Conservation (phyloP, 2,329 filamentous ascomycete species). For the Fusarium phyllophilum region DNA sequence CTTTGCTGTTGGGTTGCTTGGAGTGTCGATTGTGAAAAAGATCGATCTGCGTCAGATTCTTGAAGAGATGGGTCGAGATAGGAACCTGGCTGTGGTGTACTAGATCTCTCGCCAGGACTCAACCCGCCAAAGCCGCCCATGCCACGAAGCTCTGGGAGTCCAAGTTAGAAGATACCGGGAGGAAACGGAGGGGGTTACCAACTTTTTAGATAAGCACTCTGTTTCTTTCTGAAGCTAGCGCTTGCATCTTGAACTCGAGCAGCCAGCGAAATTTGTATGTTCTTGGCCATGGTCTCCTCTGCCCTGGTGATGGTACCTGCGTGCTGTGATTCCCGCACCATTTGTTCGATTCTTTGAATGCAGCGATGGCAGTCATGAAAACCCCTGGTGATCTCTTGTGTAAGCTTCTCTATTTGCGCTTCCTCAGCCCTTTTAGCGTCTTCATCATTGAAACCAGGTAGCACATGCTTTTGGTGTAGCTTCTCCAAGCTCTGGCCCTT, state of each 20-base stretch:
- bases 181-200: conserved; percentile 27
- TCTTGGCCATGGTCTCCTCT: conserved; percentile 95
- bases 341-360: conserved; percentile 86
- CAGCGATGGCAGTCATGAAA: conserved; percentile 92
- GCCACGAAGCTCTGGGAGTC: conserved; percentile 74
- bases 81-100: conserved; percentile 60
- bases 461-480: conserved; percentile 94
- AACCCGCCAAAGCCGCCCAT: conserved; percentile 69
- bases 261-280: conserved; percentile 92
- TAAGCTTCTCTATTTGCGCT: conserved; percentile 87
- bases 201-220: conserved; percentile 97
- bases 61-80: conserved; percentile 88
- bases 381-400: conserved; percentile 85
- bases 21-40: conserved; percentile 88
- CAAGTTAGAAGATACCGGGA: not conserved
- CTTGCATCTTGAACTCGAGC: conserved; percentile 90
- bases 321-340: conserved; percentile 83
- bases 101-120: conserved; percentile 61
- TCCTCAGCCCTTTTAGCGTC: conserved; percentile 89
- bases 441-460: conserved; percentile 97
- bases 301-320: conserved; percentile 78
- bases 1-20: conserved; percentile 79
- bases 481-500: conserved; percentile 89
- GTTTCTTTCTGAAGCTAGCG: conserved; percentile 94
- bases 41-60: conserved; percentile 93